Percentiles rank a stretch among this genome's conserved stretches.
phyloP scores from a whole-genome alignment of 2,329 filamentous ascomycete genomes.

The Zasmidium cellare region DNA sequence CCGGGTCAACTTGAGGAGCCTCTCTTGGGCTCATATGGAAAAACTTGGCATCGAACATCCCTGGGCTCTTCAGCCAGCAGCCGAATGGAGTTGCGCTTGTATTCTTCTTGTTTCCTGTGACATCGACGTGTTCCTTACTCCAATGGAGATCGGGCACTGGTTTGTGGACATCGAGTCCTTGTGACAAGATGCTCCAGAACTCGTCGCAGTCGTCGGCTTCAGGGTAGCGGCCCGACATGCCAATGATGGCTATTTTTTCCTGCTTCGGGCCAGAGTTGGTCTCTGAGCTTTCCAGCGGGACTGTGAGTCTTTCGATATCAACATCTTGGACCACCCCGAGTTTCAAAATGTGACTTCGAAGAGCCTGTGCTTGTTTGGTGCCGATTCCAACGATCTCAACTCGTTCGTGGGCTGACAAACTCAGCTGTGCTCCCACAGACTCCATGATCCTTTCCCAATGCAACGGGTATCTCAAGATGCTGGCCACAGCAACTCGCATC shows the following conservation, averaged over 20 bases:
- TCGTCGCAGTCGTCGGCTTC: not conserved
- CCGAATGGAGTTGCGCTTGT: conserved; percentile 32
- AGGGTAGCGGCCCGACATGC: conserved; percentile 4
- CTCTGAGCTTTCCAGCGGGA: too few species aligned
- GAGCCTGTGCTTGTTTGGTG: too few species aligned
- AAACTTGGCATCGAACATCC: conserved; percentile 39
- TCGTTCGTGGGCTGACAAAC: too few species aligned
- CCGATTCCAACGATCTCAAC: too few species aligned
- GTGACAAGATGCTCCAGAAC: conserved; percentile 3
- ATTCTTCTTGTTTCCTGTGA: not conserved
- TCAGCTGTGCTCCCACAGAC: too few species aligned
- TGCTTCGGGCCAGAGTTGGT: too few species aligned
- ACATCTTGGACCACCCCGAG: too few species aligned
- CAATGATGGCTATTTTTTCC: not conserved
- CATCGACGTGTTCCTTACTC: not conserved
- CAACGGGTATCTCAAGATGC: too few species aligned
- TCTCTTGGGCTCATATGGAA: conserved; percentile 39
- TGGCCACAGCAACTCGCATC: too few species aligned
- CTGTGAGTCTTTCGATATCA: too few species aligned
- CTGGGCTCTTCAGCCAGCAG: conserved; percentile 38
- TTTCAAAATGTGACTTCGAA: too few species aligned
- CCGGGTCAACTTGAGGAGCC: conserved; percentile 4
- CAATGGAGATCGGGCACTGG: not conserved
- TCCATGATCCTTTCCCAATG: too few species aligned
- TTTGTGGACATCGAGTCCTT: not conserved